Conservation (phyloP, 2,329 filamentous ascomycete species). For the Gremmenia infestans region DNA sequence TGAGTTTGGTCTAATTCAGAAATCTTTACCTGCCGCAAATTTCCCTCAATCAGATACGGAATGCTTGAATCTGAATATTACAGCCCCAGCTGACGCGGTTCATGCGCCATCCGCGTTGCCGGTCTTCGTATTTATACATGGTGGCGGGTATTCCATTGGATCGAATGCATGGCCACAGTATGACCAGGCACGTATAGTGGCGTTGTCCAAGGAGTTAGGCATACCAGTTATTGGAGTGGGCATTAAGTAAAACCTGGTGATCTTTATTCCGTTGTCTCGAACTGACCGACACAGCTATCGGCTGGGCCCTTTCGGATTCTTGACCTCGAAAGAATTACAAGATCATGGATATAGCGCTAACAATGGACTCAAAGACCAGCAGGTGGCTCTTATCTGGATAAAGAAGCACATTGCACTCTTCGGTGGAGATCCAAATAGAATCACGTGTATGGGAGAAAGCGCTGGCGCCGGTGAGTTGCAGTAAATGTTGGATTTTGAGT, state of each 20-base stretch:
- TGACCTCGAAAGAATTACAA: constrained; percentile 43
- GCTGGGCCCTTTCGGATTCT: constrained; percentile 37
- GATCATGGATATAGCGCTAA: constrained; percentile 39
- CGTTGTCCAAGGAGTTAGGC: constrained; percentile 37
- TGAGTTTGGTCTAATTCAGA: constrained; percentile 46
- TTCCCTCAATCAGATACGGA: constrained; percentile 43
- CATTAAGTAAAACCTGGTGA: constrained; percentile 34
- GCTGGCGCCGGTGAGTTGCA: constrained; percentile 37
- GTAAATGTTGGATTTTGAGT: too few species aligned
- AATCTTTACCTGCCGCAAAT: constrained; percentile 36
- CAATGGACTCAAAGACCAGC: constrained; percentile 38
- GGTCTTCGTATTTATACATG: constrained; percentile 49
- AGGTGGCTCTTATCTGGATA: constrained; percentile 27
- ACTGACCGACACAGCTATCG: constrained; percentile 39
- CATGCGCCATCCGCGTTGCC: constrained; percentile 35
- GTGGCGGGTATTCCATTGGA: constrained; percentile 45
- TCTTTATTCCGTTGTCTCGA: background rate
- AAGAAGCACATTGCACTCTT: constrained; percentile 29
- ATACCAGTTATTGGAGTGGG: constrained; percentile 43
- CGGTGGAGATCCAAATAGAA: constrained; percentile 27
- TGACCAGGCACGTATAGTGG: constrained; percentile 41
- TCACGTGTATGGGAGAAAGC: constrained; percentile 40
- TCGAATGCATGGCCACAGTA: constrained; percentile 50
- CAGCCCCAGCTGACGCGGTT: constrained; percentile 34
- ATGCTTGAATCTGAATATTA: constrained; percentile 48